phyloP scores from a whole-genome alignment of 129 eudicot genomes.

The Arctium minus region DNA sequence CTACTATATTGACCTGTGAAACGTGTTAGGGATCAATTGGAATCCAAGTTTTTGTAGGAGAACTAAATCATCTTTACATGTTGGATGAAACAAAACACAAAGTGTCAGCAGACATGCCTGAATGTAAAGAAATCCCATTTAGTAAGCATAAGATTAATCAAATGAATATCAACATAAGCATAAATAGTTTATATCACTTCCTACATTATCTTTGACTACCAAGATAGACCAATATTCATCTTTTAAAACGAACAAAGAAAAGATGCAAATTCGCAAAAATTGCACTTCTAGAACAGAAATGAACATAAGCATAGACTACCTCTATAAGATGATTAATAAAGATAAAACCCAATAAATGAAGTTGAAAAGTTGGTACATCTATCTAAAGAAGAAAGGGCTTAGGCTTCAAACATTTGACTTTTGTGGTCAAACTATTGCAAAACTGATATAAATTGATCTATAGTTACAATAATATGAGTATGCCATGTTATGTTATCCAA shows the following conservation, averaged over 20 bases:
- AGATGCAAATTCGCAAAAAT: neutral
- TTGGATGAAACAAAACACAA: neutral
- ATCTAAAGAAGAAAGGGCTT: neutral
- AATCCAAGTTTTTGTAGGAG: neutral
- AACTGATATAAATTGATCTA: neutral
- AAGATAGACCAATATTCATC: neutral
- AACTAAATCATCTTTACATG: neutral
- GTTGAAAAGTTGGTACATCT: neutral
- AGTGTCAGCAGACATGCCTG: neutral
- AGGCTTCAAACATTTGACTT: neutral
- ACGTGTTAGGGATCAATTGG: too few relatives aligned
- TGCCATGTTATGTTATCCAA: neutral
- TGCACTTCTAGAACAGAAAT: neutral
- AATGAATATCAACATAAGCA: neutral
- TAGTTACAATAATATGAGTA: neutral
- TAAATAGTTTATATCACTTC: neutral
- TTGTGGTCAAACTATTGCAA: slow-evolving; percentile 2
- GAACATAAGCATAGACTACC: too few relatives aligned
- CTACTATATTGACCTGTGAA: too few relatives aligned
- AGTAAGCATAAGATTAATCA: neutral
- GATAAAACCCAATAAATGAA: neutral
- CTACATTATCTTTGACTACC: neutral
- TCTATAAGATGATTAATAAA: neutral
- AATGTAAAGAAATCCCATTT: neutral
- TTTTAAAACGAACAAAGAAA: too few relatives aligned